Evolutionary conservation across 2,329 filamentous ascomycete species (phyloP).

Genomic region (Alternaria angustiovoidea): DNA sequence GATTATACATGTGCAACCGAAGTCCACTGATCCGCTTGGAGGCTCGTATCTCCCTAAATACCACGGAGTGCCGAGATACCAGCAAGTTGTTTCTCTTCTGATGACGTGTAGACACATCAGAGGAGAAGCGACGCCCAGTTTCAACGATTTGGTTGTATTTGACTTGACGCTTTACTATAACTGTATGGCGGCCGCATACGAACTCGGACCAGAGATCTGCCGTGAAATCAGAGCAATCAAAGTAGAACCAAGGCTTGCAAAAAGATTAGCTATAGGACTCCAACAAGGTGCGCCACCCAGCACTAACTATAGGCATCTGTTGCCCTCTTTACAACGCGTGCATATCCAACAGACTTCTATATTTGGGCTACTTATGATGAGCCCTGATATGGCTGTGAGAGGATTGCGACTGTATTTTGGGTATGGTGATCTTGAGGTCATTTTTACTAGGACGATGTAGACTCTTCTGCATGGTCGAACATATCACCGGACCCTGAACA

Average conservation of each 20-base stretch:
- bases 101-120: constrained; percentile 5
- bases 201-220: constrained; percentile 5
- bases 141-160: constrained; percentile 10
- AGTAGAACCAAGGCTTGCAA: constrained; percentile 6
- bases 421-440: not conserved
- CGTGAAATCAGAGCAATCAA: constrained; percentile 3
- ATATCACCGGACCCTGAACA: not conserved
- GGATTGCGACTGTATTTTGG: constrained; percentile 10
- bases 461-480: not conserved
- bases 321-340: constrained; percentile 11
- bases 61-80: not conserved
- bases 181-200: constrained; percentile 8
- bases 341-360: not conserved
- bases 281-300: not conserved
- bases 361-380: constrained; percentile 6
- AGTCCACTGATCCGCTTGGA: constrained; percentile 4
- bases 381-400: constrained; percentile 7
- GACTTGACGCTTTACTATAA: constrained; percentile 9
- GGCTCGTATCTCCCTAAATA: not conserved
- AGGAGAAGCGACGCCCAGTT: constrained; percentile 3
- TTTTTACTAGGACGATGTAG: not conserved
- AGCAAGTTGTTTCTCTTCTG: constrained; percentile 1
- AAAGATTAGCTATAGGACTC: not conserved
- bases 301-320: constrained; percentile 3
- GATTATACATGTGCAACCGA: constrained; percentile 6